phyloP scores from a whole-genome alignment of 768 basidiomycete species.

The Tulasnella sp. region DNA sequence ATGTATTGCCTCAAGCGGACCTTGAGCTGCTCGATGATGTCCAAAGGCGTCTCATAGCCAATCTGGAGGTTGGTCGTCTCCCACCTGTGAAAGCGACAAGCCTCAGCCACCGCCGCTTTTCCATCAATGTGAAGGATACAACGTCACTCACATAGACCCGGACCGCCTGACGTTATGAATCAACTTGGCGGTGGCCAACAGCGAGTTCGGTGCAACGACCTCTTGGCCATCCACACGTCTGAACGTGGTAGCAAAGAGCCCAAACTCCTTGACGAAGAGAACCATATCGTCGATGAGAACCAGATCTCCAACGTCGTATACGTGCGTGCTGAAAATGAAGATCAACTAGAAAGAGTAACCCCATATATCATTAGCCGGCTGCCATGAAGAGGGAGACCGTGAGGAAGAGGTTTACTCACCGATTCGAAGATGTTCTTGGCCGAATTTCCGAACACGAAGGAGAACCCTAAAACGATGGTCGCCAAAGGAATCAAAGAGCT shows the following conservation, averaged over 20 bases:
- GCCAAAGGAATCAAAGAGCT: constrained; percentile 74
- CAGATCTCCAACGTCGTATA: constrained; percentile 80
- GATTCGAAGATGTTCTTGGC: constrained; percentile 77
- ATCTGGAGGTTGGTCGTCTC: constrained; percentile 66
- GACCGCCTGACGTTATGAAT: constrained; percentile 75
- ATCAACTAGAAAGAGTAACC: constrained; percentile 52
- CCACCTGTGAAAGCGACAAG: constrained; percentile 44
- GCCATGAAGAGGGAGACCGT: background rate
- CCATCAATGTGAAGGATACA: background rate
- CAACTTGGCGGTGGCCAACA: constrained; percentile 65
- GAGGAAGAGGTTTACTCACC: constrained; percentile 38
- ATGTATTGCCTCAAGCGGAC: constrained; percentile 59
- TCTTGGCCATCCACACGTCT: constrained; percentile 67
- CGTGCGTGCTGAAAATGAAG: constrained; percentile 81
- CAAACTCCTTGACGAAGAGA: constrained; percentile 51
- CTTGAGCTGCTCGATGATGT: constrained; percentile 61
- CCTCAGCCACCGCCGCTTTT: background rate
- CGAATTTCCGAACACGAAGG: constrained; percentile 80
- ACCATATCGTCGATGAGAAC: constrained; percentile 76
- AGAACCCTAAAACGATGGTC: constrained; percentile 76
- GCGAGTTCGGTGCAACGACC: constrained; percentile 71
- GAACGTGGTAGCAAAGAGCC: constrained; percentile 75
- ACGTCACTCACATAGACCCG: constrained; percentile 59
- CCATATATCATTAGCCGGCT: background rate
- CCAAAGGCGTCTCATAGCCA: constrained; percentile 66